phyloP scores from a whole-genome alignment of 176 grass and related monocot genomes.

The Carex kokanica region DNA sequence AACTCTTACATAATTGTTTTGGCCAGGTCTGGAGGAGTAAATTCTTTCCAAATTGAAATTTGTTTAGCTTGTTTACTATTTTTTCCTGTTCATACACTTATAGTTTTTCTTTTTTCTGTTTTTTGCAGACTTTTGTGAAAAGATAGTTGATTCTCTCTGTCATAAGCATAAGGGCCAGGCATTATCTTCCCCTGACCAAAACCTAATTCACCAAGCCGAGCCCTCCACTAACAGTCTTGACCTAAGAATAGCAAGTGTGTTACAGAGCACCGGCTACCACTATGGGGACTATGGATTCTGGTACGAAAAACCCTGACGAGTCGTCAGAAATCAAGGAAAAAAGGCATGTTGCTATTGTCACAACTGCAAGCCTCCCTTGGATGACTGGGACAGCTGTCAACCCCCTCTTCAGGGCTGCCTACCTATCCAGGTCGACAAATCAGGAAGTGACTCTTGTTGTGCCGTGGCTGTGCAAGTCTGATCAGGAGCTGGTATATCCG shows the following conservation, averaged over 20 bases:
- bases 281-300: conserved; percentile 62
- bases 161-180: conserved; percentile 57
- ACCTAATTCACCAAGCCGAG: conserved; percentile 40
- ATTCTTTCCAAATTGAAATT: neutral
- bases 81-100: neutral
- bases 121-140: conserved; percentile 64
- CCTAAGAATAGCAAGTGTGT: conserved; percentile 75
- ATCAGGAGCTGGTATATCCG: conserved; percentile 92
- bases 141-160: conserved; percentile 65
- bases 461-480: conserved; percentile 87
- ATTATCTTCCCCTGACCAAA: conserved; percentile 36
- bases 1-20: neutral
- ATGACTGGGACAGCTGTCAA: conserved; percentile 99
- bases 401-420: conserved; percentile 93
- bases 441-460: conserved; percentile 83
- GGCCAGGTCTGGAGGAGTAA: neutral
- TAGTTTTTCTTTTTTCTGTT: conserved; percentile 22
- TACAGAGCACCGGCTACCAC: conserved; percentile 85
- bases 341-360: conserved; percentile 84
- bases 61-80: neutral
- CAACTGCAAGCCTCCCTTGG: conserved; percentile 96
- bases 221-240: conserved; percentile 58
- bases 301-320: conserved; percentile 37
- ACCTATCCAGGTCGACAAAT: conserved; percentile 68
- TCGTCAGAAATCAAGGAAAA: conserved; percentile 31